Evolutionary conservation across 1,284 basidiomycete species (phyloP), one percentile per base, ranked within the genome.

Genomic region (Laetiporus sulphureus): DNA sequence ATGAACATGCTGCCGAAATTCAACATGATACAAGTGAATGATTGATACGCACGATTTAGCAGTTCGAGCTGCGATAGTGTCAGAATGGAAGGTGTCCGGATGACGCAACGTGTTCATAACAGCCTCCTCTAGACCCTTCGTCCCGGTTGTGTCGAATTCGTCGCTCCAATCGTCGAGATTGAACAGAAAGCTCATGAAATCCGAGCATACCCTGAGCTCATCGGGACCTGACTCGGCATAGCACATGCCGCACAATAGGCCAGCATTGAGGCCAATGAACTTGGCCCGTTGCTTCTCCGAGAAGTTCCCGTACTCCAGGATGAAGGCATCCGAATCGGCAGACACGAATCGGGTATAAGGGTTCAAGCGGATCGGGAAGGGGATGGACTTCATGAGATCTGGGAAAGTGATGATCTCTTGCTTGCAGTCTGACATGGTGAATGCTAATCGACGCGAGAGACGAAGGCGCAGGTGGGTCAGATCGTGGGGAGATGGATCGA

Each of bases 121-220:
- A n/a, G 57, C 55, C 44, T 64, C 50, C 16, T 52, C 59, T 49
- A 44, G 51, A 29, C 38, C 58, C 38, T 25, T 58, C 49, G 51
- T 69, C 59, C 38, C 67, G 56, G 50, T 63, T 18, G 49, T 52
- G 48, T 54, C 52, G 44, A 54, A 52, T 40, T 51, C 56, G 43
- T 58, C 55, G 21, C 52, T 56, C 47, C 49, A 58, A 43, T 63
- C 61, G 50, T 62, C 62, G 37, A 56, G 53, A 32, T 57, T 57
- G 51, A 68, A 69, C 50, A 61, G 52, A 45, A 56, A 54, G 51
- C 60, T 61, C 58, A 61, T 60, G 46, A 60, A 57, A 50, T 65
- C 63, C 21, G 57, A 57, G 38, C 58, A 55, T 27, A 55, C 52
- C 8, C 59, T 54, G 27, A 59, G 51, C 24, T 59, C 49, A 36